Conservation (phyloP, 495 filamentous ascomycete genomes). For the Opeltia flavorubescens region DNA sequence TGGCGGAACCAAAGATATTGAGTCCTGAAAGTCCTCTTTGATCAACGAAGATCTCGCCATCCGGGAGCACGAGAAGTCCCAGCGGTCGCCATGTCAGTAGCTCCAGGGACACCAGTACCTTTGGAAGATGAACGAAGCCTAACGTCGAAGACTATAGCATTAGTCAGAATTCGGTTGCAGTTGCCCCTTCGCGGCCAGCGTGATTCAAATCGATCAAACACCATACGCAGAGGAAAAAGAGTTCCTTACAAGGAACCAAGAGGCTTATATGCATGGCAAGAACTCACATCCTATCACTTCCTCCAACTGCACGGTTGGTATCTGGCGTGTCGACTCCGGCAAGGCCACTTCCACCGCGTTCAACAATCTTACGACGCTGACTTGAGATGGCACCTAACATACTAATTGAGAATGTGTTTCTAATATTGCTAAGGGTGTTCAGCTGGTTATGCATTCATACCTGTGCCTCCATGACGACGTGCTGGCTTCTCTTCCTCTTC, state of each 20-base stretch:
- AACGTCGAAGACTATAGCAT: conserved; percentile 78
- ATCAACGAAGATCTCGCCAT: too few species aligned
- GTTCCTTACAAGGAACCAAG: conserved; percentile 91
- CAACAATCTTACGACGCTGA: conserved; percentile 74
- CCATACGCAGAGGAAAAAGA: conserved; percentile 70
- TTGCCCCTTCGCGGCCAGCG: conserved; percentile 60
- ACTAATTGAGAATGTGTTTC: conserved; percentile 35
- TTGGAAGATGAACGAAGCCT: conserved; percentile 93
- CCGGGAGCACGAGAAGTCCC: too few species aligned
- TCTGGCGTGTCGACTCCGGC: conserved; percentile 61
- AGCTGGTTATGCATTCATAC: conserved; percentile 43
- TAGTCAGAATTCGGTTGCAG: conserved; percentile 51
- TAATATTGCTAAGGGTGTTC: conserved; percentile 46
- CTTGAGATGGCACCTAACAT: conserved; percentile 61
- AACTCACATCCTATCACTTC: conserved; percentile 99
- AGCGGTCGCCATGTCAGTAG: too few species aligned
- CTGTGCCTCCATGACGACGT: conserved; percentile 36
- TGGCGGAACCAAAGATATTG: too few species aligned
- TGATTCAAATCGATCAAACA: conserved; percentile 49
- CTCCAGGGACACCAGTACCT: too few species aligned
- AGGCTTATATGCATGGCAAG: conserved; percentile 42
- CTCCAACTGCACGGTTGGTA: conserved; percentile 75
- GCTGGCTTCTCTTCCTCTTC: conserved; percentile 57
- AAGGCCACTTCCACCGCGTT: conserved; percentile 38
- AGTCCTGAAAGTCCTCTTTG: too few species aligned